phyloP scores from a whole-genome alignment of 2,329 filamentous ascomycete genomes.

The Penicillium sp. region DNA sequence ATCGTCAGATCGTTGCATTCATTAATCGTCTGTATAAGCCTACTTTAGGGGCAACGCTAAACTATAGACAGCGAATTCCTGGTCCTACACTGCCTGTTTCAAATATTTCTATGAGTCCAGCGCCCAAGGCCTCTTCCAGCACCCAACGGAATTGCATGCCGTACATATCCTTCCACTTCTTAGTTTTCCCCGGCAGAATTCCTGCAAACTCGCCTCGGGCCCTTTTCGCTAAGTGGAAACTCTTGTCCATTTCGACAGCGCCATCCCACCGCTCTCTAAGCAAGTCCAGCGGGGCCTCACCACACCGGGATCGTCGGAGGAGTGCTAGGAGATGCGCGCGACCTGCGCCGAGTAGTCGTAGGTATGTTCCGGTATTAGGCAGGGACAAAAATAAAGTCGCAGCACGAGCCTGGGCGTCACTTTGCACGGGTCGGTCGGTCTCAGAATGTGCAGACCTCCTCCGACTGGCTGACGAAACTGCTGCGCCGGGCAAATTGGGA shows the following conservation, averaged over 20 bases:
- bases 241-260: conserved; percentile 50
- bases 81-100: conserved; percentile 63
- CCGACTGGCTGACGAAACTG: conserved; percentile 28
- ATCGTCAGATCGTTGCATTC: background rate
- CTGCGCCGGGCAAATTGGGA: conserved; percentile 29
- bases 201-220: conserved; percentile 57
- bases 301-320: conserved; percentile 52
- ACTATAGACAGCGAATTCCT: conserved; percentile 47
- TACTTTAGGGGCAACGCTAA: background rate
- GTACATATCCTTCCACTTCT: conserved; percentile 62
- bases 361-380: conserved; percentile 60
- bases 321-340: conserved; percentile 56
- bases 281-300: conserved; percentile 55
- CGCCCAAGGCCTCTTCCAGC: conserved; percentile 60
- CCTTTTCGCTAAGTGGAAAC: conserved; percentile 51
- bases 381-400: conserved; percentile 54
- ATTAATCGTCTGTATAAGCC: background rate
- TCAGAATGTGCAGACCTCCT: conserved; percentile 12
- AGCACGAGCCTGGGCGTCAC: conserved; percentile 24
- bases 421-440: conserved; percentile 18
- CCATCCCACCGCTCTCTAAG: conserved; percentile 64
- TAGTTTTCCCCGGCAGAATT: conserved; percentile 58
- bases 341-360: conserved; percentile 56
- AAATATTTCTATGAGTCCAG: conserved; percentile 62
- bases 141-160: conserved; percentile 62